Evolutionary conservation across 1,139 yeast species (phyloP), one percentile per base, ranked within the genome.

Genomic region (Yamadazyma spencermartinsiae): DNA sequence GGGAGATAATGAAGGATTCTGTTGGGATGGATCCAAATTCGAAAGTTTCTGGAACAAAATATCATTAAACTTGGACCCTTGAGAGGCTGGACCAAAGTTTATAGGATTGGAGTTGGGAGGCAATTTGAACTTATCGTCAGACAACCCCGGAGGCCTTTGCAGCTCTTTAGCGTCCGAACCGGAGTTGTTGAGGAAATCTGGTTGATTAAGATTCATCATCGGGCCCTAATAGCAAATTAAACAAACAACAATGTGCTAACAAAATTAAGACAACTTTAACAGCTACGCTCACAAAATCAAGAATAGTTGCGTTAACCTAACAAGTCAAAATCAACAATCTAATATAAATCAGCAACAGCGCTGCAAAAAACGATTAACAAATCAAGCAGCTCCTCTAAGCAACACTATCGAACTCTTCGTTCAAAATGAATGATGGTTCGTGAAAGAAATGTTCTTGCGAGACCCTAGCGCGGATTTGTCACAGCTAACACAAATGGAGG

Each of bases 141-240:
- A 30, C 36, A 12, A 24, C 33, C 31, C 23, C 23, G 23, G 41
- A 32, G 23, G 23, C 9, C 23, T 10, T 10, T 7, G 10, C 23
- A 20, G 23, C 9, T 20, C 10, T 20, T 10, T 10, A 20, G 23
- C 10, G 23, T 7, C 23, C 9, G 9, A 20, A 27, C 33, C 31
- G 19, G 24, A 31, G 21, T 26, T 30, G 33, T 49, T 55, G 43
- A 67, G 55, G 48, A 67, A 67, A 39, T 67, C 70, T 32, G 72
- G 72, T 49, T 66, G 65, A 39, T 65, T 63, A 54, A 67, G 60
- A 50, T 55, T 60, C 69, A 64, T 64, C 11, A 10, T 4, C 12
- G 23, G 9, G 7, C 23, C 23, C 7, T 20, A n/a, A n/a, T n/a
- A n/a, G n/a, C n/a, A n/a, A n/a, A n/a, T n/a, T n/a, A n/a, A n/a